Evolutionary conservation across 2,329 filamentous ascomycete genomes (phyloP).

Genomic region (Capronia coronata): DNA sequence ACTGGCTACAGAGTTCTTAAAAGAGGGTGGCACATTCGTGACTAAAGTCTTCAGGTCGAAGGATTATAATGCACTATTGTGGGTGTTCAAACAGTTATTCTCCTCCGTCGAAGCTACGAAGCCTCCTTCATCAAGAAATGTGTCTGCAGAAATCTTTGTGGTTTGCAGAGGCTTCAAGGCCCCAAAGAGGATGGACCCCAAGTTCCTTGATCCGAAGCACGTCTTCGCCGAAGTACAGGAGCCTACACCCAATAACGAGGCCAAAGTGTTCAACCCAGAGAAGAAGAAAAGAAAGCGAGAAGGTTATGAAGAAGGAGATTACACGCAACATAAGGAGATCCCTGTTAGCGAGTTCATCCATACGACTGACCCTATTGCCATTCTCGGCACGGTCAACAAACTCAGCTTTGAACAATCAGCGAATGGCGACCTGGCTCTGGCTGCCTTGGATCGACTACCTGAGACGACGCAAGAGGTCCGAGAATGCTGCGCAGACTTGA

Average conservation of each 20-base stretch:
- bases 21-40: constrained; percentile 84
- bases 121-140: constrained; percentile 88
- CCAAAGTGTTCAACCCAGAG: constrained; percentile 96
- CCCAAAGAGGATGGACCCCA: constrained; percentile 85
- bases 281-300: constrained; percentile 96
- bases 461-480: constrained; percentile 81
- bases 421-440: constrained; percentile 77
- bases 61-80: constrained; percentile 90
- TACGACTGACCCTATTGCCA: constrained; percentile 84
- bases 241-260: constrained; percentile 86
- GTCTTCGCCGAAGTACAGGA: constrained; percentile 91
- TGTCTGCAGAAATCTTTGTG: constrained; percentile 97
- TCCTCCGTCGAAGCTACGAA: constrained; percentile 94
- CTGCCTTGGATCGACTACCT: constrained; percentile 75
- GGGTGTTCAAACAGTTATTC: constrained; percentile 98
- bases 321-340: constrained; percentile 82
- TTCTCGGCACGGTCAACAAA: constrained; percentile 78
- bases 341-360: constrained; percentile 90
- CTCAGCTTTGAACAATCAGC: constrained; percentile 73
- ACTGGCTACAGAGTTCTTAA: constrained; percentile 85
- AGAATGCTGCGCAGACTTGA: constrained; percentile 72
- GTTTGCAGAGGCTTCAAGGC: constrained; percentile 94
- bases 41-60: constrained; percentile 97
- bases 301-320: constrained; percentile 95
- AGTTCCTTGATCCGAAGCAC: constrained; percentile 78